A percentile compares a stretch with the other conserved stretches of the same genome.
phyloP scores from a whole-genome alignment of 192 early-diverging fungal species.

The Linnemannia exigua region DNA sequence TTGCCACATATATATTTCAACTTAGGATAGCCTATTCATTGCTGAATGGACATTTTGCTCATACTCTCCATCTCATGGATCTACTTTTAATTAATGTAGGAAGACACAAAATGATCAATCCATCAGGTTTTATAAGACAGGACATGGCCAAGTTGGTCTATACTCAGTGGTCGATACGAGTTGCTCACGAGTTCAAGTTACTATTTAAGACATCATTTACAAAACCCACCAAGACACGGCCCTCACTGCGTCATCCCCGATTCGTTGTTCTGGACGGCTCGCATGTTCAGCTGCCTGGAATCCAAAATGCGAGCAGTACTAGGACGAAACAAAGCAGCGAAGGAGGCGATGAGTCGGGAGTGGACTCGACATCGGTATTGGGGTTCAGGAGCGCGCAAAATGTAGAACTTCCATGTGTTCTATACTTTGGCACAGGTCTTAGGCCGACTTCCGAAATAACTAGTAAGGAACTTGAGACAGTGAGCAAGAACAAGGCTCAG shows the following conservation, averaged over 20 bases:
- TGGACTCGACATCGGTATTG: background rate
- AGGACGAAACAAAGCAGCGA: too few relatives aligned
- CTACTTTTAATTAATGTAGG: constrained; percentile 4
- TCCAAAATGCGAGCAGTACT: too few relatives aligned
- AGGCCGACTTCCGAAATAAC: too few relatives aligned
- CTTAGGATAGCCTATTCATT: background rate
- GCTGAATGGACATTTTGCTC: too few relatives aligned
- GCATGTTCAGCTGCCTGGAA: background rate
- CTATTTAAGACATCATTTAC: background rate
- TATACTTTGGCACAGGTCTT: constrained; percentile 10
- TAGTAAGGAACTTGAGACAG: background rate
- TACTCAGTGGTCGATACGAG: constrained; percentile 39
- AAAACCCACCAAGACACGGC: background rate
- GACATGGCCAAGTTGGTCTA: constrained; percentile 34
- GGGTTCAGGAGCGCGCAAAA: background rate
- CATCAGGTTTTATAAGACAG: constrained; percentile 28
- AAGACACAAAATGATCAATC: constrained; percentile 36
- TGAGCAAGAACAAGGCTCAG: background rate
- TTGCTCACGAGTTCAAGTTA: constrained; percentile 1
- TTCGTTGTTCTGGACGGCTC: background rate
- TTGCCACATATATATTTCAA: background rate
- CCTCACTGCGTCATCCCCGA: background rate
- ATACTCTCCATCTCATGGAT: background rate
- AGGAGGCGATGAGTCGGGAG: background rate
- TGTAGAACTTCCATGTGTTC: constrained; percentile 14